Evolutionary conservation across 1,139 yeast genomes (phyloP).

Genomic region (Yamadazyma dendronema): DNA sequence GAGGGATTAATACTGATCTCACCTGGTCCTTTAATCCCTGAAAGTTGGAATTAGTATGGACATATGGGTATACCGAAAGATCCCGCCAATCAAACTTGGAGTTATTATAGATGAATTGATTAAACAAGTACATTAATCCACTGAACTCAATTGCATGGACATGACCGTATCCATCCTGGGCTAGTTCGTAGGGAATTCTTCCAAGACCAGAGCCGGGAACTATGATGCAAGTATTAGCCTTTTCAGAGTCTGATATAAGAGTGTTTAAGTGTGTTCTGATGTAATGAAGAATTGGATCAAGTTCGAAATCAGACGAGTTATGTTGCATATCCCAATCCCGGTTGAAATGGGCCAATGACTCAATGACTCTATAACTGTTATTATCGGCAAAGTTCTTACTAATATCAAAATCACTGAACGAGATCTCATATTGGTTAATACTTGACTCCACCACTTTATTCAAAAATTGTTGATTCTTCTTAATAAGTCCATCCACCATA

Average conservation of each 20-base stretch:
- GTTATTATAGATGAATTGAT: slow-evolving; percentile 50
- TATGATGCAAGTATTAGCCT: slow-evolving; percentile 45
- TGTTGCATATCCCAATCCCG: slow-evolving; percentile 59
- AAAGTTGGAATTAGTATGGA: slow-evolving; percentile 76
- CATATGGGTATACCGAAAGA: slow-evolving; percentile 54
- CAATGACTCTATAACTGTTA: slow-evolving; percentile 57
- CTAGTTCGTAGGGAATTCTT: slow-evolving; percentile 62
- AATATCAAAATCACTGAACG: slow-evolving; percentile 35
- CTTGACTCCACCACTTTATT: slow-evolving; percentile 43
- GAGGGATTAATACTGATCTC: slow-evolving; percentile 41
- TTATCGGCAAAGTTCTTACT: slow-evolving; percentile 13
- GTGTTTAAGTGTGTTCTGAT: slow-evolving; percentile 32
- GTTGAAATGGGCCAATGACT: slow-evolving; percentile 67
- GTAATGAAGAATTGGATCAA: slow-evolving; percentile 52
- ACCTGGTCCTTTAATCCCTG: slow-evolving; percentile 49
- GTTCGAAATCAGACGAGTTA: slow-evolving; percentile 33
- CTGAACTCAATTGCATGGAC: slow-evolving; percentile 75
- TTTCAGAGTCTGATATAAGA: slow-evolving; percentile 24
- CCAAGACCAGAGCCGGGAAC: slow-evolving; percentile 86
- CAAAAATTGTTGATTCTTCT: slow-evolving; percentile 45
- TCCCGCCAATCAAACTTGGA: slow-evolving; percentile 13
- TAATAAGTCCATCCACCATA: slow-evolving; percentile 42
- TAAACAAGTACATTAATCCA: slow-evolving; percentile 65
- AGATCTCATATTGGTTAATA: slow-evolving; percentile 38
- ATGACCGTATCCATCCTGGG: slow-evolving; percentile 31